Percentiles rank a stretch among this genome's conserved stretches.
Conservation (phyloP, 2,329 filamentous ascomycete genomes). For the Coleophoma cylindrospora region DNA sequence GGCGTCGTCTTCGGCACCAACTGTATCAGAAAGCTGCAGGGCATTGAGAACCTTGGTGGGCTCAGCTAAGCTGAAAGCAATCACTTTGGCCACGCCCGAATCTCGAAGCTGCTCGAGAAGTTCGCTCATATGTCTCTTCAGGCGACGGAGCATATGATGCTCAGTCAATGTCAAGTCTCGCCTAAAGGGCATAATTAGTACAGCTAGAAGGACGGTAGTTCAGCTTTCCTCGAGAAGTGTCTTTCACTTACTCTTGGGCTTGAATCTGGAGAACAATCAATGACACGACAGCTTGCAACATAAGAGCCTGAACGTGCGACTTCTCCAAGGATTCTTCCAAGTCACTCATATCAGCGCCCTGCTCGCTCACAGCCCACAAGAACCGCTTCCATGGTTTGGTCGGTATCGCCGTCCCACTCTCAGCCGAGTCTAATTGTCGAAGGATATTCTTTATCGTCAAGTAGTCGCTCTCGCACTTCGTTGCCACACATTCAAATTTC, state of each 20-base stretch:
- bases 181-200: neutral
- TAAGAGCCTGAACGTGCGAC: no score
- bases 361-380: neutral
- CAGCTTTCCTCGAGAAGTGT: neutral
- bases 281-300: neutral
- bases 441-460: no score
- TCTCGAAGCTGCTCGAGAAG: neutral
- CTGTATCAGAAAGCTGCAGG: neutral
- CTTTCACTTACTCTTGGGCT: constrained; percentile 6
- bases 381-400: neutral
- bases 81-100: neutral
- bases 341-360: neutral
- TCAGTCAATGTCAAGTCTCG: neutral
- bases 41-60: no score
- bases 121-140: neutral
- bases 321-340: neutral
- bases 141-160: neutral
- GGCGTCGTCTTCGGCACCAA: neutral
- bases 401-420: no score
- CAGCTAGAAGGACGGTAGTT: neutral
- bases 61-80: neutral
- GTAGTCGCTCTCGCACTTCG: no score
- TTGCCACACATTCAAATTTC: no score
- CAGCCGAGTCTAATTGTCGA: no score
- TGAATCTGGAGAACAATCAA: constrained; percentile 12